Evolutionary conservation across 2,329 filamentous ascomycete species (phyloP), one percentile per base, ranked within the genome.

Genomic region (Neophaeococcomyces aloes): DNA sequence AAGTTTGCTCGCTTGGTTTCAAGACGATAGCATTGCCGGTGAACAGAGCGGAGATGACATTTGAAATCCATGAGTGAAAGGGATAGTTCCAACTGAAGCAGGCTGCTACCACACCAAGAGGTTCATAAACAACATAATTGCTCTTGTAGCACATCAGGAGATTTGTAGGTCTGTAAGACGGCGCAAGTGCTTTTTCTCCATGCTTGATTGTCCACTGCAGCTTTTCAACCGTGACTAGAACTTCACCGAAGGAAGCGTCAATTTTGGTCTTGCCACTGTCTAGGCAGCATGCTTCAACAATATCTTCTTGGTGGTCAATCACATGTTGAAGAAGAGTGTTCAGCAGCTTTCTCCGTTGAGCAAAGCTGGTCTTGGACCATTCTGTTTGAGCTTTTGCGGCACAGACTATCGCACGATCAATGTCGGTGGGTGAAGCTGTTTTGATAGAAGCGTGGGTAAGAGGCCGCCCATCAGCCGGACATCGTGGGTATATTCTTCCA

Each of bases 1-100:
- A 89, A 0, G 89, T 96, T 63, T 89, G 85, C 65, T 98, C 91
- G 39, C 86, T 94, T 37, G 83, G 85, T 67, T 98, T 98, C 62
- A 96, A 83, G 32, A 98, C 72, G 52, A 96, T 82, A 40, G 79
- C 86, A 60, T 96, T 95, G 36, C 91, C 91, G 11, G 88, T 75
- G 61, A 96, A 96, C 39, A 96, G 74, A 13, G 85, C 80, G 53
- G 85, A 88, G 59, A 96, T 93, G 53, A 95, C 76, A 11, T 89
- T 91, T 0, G 85, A 86, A 36, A 96, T 77, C 50, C 96, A 72
- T 65, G 98, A 98, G 68, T 98, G 91, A 64, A 96, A 94, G 34
- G 86, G 80, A 61, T 87, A 96, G 68, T 98, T 98, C 91, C 91
- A 98, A 59, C 84, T 91, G 33, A 98, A 86, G 41, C 89, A 81